Evolutionary conservation across 345 rosid species (phyloP).

Genomic region (Camelina laxa): DNA sequence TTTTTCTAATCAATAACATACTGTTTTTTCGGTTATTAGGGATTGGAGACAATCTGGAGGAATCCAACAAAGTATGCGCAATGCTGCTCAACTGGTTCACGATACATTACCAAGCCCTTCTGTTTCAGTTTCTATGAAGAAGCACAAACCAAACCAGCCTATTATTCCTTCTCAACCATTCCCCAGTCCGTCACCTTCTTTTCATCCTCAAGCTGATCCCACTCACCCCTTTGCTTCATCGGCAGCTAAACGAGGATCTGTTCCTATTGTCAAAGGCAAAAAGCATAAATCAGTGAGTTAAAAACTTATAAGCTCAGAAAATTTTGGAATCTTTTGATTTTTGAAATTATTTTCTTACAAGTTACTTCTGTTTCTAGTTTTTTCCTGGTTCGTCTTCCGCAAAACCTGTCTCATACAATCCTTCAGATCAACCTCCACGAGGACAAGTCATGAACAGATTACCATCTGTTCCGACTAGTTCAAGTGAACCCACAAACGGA

Average conservation of each 20-base stretch:
- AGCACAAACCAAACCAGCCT: slow-evolving; percentile 63
- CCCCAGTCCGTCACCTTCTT: slow-evolving; percentile 60
- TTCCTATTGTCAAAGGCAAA: slow-evolving; percentile 64
- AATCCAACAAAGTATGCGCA: slow-evolving; percentile 60
- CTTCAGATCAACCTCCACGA: slow-evolving; percentile 65
- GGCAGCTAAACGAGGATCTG: slow-evolving; percentile 63
- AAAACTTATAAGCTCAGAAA: slow-evolving; percentile 28
- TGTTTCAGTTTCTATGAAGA: slow-evolving; percentile 75
- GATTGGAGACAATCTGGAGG: slow-evolving; percentile 88
- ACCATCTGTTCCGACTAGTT: slow-evolving; percentile 54
- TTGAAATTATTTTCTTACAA: background rate
- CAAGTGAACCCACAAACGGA: slow-evolving; percentile 57
- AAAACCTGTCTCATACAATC: slow-evolving; percentile 59
- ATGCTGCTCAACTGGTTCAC: slow-evolving; percentile 59
- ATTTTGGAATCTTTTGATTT: slow-evolving; percentile 3
- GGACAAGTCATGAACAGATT: slow-evolving; percentile 62
- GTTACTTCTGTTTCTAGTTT: slow-evolving; percentile 49
- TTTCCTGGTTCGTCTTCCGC: slow-evolving; percentile 64
- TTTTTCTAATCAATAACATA: slow-evolving; percentile 13
- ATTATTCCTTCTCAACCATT: slow-evolving; percentile 66
- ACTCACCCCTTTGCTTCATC: slow-evolving; percentile 67
- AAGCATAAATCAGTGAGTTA: slow-evolving; percentile 73
- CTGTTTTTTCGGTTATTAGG: slow-evolving; percentile 47
- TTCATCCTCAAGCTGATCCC: slow-evolving; percentile 63
- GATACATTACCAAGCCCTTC: slow-evolving; percentile 79